These are phyloP conservation scores for Logfia minima DNA, from an alignment of 129 eudicot genomes.

Conservation along the genomic window DNA sequence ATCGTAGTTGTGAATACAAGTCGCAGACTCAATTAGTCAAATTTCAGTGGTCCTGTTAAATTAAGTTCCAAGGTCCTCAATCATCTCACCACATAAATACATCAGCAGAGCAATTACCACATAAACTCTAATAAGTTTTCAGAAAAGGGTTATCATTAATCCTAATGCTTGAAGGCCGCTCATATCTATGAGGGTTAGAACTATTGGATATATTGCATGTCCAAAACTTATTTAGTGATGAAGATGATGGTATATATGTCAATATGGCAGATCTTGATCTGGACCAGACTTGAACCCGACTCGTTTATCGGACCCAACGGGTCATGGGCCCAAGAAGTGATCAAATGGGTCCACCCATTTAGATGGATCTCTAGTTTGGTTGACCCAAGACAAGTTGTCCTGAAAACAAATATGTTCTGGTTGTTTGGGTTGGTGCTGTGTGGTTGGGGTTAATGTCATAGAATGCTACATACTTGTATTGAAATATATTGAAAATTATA, in stretches of 20 bases:
- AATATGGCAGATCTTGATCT: no score
- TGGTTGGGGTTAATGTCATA: no score
- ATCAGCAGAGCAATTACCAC: background rate
- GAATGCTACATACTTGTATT: no score
- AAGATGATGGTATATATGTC: no score
- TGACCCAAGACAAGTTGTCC: no score
- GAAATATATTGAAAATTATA: background rate
- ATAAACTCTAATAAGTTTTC: background rate
- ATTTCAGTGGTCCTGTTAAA: background rate
- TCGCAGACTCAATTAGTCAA: background rate
- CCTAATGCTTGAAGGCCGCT: background rate
- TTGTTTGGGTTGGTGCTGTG: no score
- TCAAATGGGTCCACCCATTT: no score
- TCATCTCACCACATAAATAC: constrained; percentile 12
- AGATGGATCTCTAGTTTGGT: no score
- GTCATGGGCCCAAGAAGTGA: no score
- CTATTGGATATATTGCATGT: background rate
- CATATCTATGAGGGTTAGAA: background rate
- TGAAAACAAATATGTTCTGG: no score
- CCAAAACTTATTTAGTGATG: background rate
- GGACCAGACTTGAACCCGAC: no score
- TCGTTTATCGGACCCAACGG: no score
- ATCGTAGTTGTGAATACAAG: constrained; percentile 6
- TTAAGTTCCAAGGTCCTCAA: constrained; percentile 13
- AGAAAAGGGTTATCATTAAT: background rate